Evolutionary conservation across 441 rosid species (phyloP).

Genomic region (Erodium trifolium): DNA sequence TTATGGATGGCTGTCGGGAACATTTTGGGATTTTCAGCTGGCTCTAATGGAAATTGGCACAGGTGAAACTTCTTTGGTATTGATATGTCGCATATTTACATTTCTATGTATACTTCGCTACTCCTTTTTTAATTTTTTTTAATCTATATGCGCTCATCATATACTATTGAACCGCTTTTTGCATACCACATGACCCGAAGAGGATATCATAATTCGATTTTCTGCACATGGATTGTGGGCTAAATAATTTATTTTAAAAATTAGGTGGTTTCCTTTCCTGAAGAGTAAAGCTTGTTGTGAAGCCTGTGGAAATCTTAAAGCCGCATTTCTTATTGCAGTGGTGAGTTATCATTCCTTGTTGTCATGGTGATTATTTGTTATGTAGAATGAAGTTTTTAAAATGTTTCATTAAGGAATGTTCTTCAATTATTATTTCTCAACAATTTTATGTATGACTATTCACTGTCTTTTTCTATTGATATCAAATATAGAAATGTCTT

Average conservation of each 20-base stretch:
- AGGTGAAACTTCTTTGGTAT: conserved; percentile 40
- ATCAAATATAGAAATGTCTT: neutral
- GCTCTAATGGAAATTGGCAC: conserved; percentile 30
- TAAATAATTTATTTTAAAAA: conserved; percentile 17
- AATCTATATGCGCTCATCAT: neutral
- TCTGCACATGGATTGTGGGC: conserved; percentile 7
- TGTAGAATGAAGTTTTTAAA: neutral
- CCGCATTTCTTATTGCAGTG: conserved; percentile 88
- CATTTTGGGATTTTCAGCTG: conserved; percentile 85
- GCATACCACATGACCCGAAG: neutral
- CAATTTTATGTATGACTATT: neutral
- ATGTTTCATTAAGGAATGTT: neutral
- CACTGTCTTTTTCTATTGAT: neutral
- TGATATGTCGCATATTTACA: neutral
- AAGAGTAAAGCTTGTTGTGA: conserved; percentile 83
- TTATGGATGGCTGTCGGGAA: conserved; percentile 97
- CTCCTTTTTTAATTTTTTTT: neutral
- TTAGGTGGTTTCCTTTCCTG: conserved; percentile 83
- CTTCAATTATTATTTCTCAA: neutral
- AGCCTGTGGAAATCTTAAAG: conserved; percentile 94
- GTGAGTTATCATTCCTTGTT: conserved; percentile 79
- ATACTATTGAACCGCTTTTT: neutral
- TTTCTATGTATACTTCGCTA: neutral
- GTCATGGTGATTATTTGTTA: conserved; percentile 46
- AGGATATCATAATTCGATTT: conserved; percentile 2